Evolutionary conservation across 2,329 filamentous ascomycete species (phyloP), one percentile per base, ranked within the genome.

Genomic region (Trichoderma arundinaceum): DNA sequence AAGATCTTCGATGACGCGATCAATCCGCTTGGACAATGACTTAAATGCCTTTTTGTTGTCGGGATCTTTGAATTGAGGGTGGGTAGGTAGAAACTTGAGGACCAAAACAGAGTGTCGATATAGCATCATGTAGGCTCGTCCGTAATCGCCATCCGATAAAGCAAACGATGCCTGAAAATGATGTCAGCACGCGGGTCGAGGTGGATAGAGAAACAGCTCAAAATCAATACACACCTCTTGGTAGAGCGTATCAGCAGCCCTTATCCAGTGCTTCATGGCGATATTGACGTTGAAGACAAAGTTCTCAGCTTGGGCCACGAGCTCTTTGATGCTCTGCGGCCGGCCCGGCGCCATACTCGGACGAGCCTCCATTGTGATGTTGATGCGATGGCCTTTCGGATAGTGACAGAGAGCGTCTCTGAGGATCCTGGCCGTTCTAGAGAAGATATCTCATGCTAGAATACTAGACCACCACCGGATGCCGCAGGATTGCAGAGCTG

Each of bases 121-220:
- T n/a, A 96, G 86, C 66, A 98, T 88, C 63, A 97, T 85, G 77
- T 96, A 99, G 4, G 94, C 92, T 74, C 95, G 90, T 72, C 93
- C 88, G 69, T 92, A 88, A 77, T 97, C 94, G 72, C 90, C 90
- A 77, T 98, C 94, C 48, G 86, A 85, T 72, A 95, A 85, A 75
- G 97, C 97, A 71, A 94, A 92, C 59, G 87, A 84, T 19, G 92
- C 94, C 92, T 97, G 73, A 12, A 64, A 44, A 39, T 39, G 41
- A 46, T 71, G 69, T 74, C 60, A 74, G 72, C 51, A 28, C n/a
- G 4, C 35, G 7, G 19, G 15, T n/a, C 7, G 39, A 39, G 58
- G 15, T 15, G 15, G 7, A 7, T 10, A 28, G 17, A 49, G 49
- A 62, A 39, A 38, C 13, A 17, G 4, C 48, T 28, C 7, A 22